Evolutionary conservation across 257 asterid genomes (phyloP), one percentile per base, ranked within the genome.

Genomic region (Penstemon barbatus): DNA sequence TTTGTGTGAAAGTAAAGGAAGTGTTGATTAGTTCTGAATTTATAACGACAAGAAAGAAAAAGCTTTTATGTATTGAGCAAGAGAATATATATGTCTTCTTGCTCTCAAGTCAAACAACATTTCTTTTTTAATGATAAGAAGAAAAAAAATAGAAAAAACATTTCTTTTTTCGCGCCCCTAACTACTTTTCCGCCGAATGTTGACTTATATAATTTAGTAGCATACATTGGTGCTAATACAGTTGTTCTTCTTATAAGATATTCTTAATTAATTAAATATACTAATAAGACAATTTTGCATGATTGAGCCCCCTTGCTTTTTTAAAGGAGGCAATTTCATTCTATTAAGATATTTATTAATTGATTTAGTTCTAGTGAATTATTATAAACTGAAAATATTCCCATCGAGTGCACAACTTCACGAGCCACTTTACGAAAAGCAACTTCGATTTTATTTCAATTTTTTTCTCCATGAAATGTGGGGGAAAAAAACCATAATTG

Each of bases 101-200:
- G 77, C 61, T 56, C 51, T 48, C 59, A 56, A 54, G 69, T 71
- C 72, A 74, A 77, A 72, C 69, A 41, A 60, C 76, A 71, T 52
- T 36, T 55, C 40, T 48, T 56, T 56, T 25, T 25, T 25, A 25
- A 25, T 25, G 33, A 25, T 25, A 25, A 25, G 33, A 25, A 1
- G 1, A 25, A 1, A 25, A 2, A 25, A 25, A 15, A 15, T 15
- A 15, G 18, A 74, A 77, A 72, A 65, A 41, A 60, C 76, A 71
- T 52, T 36, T 55, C 18, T 11, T 49, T 49, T 54, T 74, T 4
- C n/a, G 66, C 74, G 74, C 74, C 78, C 72, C 65, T 57, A 42
- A n/a, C 57, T 43, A 39, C 72, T 48, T 75, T 65, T 42, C 58
- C 65, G 65, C 68, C 68, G 76, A 49, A 78, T 73, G 69, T 78